A percentile compares a stretch with the other conserved stretches of the same genome.
phyloP scores from a whole-genome alignment of 768 basidiomycete genomes.

The Collybia sordida region DNA sequence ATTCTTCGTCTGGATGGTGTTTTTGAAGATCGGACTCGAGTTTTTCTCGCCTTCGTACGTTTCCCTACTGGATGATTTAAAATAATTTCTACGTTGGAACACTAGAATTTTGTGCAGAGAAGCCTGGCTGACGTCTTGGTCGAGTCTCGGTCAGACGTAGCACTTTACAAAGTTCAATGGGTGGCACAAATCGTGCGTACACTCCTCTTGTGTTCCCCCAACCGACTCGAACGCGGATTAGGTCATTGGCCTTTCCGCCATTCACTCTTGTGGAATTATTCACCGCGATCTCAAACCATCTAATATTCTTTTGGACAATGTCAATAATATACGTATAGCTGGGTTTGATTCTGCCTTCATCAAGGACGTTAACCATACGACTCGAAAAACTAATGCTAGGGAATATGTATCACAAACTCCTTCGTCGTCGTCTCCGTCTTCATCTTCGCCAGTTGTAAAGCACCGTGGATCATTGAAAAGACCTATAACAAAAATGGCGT shows the following conservation, averaged over 20 bases:
- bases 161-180: slow-evolving; percentile 33
- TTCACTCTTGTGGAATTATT: slow-evolving; percentile 63
- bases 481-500: too few relatives aligned
- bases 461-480: background rate
- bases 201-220: background rate
- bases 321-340: slow-evolving; percentile 37
- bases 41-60: too few relatives aligned
- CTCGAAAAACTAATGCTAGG: too few relatives aligned
- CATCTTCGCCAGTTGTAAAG: slow-evolving; percentile 13
- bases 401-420: too few relatives aligned
- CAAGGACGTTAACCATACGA: background rate
- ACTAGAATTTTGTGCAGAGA: too few relatives aligned
- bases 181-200: slow-evolving; percentile 36
- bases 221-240: slow-evolving; percentile 13
- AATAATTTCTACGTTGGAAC: too few relatives aligned
- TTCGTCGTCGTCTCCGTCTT: slow-evolving; percentile 8
- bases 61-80: too few relatives aligned
- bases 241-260: slow-evolving; percentile 36
- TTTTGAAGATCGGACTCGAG: too few relatives aligned
- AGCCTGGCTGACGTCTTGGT: too few relatives aligned
- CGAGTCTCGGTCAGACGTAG: slow-evolving; percentile 19
- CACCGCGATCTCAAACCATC: slow-evolving; percentile 72
- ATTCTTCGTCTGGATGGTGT: too few relatives aligned
- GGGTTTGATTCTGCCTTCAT: slow-evolving; percentile 40
- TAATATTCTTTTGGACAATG: slow-evolving; percentile 59